Conservation (phyloP, 345 rosid species). For the Geranium brycei region DNA sequence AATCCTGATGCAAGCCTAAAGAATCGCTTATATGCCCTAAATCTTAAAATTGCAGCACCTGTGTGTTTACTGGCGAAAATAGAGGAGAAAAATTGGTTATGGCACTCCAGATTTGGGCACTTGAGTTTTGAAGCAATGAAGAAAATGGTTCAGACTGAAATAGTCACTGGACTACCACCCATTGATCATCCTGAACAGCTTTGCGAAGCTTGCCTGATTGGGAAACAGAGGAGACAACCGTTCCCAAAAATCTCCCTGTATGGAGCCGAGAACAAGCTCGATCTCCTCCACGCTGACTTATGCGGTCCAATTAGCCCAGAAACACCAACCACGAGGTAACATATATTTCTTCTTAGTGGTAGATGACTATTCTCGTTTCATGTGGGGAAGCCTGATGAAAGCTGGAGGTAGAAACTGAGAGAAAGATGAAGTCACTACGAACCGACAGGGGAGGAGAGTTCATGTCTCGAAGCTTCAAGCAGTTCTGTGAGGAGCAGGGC, state of each 20-base stretch:
- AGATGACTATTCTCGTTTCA: background rate
- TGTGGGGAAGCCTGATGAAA: constrained; percentile 3
- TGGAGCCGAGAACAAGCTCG: background rate
- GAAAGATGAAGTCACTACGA: background rate
- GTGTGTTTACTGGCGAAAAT: too few species aligned
- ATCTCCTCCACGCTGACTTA: background rate
- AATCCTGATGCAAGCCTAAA: too few species aligned
- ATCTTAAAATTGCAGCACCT: too few species aligned
- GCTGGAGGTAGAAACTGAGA: background rate
- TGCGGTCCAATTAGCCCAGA: background rate
- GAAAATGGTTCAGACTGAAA: too few species aligned
- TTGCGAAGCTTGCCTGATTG: too few species aligned
- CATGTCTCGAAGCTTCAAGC: background rate
- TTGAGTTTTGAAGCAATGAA: too few species aligned
- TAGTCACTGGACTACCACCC: too few species aligned
- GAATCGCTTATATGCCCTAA: too few species aligned
- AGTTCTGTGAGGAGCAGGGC: background rate
- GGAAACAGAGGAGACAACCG: background rate
- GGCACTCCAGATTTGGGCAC: too few species aligned
- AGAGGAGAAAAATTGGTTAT: too few species aligned
- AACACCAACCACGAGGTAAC: background rate
- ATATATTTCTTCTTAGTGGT: background rate
- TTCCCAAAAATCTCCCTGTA: too few species aligned
- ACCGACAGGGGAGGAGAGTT: constrained; percentile 4
- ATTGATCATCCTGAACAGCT: background rate